A percentile compares a stretch with the other conserved stretches of the same genome.
Evolutionary conservation across 2,329 filamentous ascomycete species (phyloP).

Genomic region (Fusarium drepaniforme): DNA sequence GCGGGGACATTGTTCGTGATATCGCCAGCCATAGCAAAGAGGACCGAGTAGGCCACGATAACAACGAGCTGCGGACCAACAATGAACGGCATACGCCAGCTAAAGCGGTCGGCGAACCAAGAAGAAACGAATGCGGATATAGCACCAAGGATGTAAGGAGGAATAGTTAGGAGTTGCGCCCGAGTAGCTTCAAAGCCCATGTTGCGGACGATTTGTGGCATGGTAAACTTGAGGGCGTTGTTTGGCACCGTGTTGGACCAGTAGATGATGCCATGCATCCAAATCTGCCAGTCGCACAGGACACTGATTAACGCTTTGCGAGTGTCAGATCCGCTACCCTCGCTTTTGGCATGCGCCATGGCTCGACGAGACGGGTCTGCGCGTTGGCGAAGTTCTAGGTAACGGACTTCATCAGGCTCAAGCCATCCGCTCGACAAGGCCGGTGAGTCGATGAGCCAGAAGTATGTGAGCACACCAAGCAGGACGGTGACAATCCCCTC

Average conservation of each 20-base stretch:
- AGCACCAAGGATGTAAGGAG: conserved; percentile 44
- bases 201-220: conserved; percentile 52
- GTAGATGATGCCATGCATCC: conserved; percentile 51
- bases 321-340: neutral
- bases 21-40: conserved; percentile 12
- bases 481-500: conserved; percentile 44
- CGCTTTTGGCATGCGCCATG: neutral
- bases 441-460: conserved; percentile 54
- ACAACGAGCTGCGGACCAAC: conserved; percentile 40
- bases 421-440: neutral
- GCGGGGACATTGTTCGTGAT: conserved; percentile 13
- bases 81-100: conserved; percentile 49
- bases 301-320: conserved; percentile 1
- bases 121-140: conserved; percentile 36
- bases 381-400: conserved; percentile 3
- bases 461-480: conserved; percentile 56
- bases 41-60: conserved; percentile 41
- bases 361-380: neutral
- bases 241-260: conserved; percentile 51
- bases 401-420: conserved; percentile 13
- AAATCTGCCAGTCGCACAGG: conserved; percentile 56
- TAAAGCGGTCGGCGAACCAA: conserved; percentile 43
- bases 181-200: conserved; percentile 51
- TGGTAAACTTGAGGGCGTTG: conserved; percentile 41
- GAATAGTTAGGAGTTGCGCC: conserved; percentile 45